Base-by-base conservation (phyloP, 345 rosid species). In the Sisymbrium irio region DNA sequence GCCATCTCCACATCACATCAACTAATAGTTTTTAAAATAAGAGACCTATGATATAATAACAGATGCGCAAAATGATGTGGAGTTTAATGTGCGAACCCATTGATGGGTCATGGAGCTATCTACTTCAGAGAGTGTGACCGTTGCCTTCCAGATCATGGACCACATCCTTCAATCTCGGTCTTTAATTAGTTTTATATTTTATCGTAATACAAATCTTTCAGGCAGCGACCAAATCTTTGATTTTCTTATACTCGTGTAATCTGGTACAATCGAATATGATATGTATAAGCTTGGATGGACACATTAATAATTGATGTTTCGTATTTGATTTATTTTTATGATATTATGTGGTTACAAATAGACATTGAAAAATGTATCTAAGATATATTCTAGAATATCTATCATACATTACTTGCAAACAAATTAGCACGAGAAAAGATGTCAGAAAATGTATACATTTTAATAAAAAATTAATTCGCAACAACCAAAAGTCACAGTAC, bases 71-170 rank as follows among this genome's bases (percentile, higher is more conserved):
- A 56, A 30, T 9, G 44, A 55, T 41, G 41, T 39, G 54, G 72
- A 15, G 50, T 22, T 57, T 70, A 58, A 59, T 46, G 66, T 22
- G 66, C n/a, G 17, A 11, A 59, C 46, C 65, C 27, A 47, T 46
- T 61, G 67, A 71, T 71, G 60, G 50, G 9, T 50, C 56, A 22
- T 49, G 75, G 50, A 61, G 32, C 51, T 60, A 60, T 71, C 50
- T 71, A 71, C 75, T 60, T 60, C 60, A 47, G 59, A 47, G 47
- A 17, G 51, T 28, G 67, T 50, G 51, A 61, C 30, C 11, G 20
- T 12, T 71, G 39, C 60, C 67, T 71, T 60, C 67, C 3, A 47
- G 35, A 46, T 4, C 20, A 32, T 49, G 67, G 51, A 47, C 42
- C 67, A 71, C 61, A 36, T 60, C 67, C 32, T 10, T 22, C 28